A percentile compares a stretch with the other conserved stretches of the same genome.
Conservation (phyloP, 2,329 filamentous ascomycete genomes). For the Colletotrichum viniferum region DNA sequence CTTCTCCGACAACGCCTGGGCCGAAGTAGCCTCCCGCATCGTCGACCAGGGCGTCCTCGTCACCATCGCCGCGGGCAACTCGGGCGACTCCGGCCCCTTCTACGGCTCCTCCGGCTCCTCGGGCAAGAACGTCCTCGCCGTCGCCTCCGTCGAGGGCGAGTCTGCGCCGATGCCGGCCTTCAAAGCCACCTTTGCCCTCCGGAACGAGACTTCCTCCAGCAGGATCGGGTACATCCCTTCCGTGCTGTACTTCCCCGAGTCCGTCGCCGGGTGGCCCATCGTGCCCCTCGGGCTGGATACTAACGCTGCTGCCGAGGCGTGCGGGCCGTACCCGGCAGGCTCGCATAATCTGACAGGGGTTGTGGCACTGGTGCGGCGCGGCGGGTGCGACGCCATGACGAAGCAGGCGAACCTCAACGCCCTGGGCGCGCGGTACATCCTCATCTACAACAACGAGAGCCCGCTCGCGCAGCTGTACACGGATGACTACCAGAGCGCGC, state of each 20-base stretch:
- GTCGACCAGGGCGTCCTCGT: slow-evolving; percentile 52
- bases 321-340: slow-evolving; percentile 26
- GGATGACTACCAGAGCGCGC: slow-evolving; percentile 12
- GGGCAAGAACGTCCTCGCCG: slow-evolving; percentile 44
- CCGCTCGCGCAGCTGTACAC: slow-evolving; percentile 19
- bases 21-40: slow-evolving; percentile 41
- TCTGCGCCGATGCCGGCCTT: slow-evolving; percentile 30
- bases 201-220: slow-evolving; percentile 10
- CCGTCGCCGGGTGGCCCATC: slow-evolving; percentile 37
- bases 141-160: slow-evolving; percentile 44
- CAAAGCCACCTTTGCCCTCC: slow-evolving; percentile 32
- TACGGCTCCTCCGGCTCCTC: slow-evolving; percentile 44
- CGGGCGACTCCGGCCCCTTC: slow-evolving; percentile 54
- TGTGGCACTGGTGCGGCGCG: slow-evolving; percentile 34
- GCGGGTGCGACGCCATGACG: slow-evolving; percentile 32
- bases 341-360: slow-evolving; percentile 24
- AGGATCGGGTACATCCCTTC: slow-evolving; percentile 35
- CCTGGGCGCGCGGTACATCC: slow-evolving; percentile 30
- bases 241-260: slow-evolving; percentile 33
- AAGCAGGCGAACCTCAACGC: slow-evolving; percentile 32
- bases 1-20: slow-evolving; percentile 38
- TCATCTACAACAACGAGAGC: slow-evolving; percentile 33
- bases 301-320: slow-evolving; percentile 27
- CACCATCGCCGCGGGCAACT: slow-evolving; percentile 56
- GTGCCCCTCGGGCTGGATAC: slow-evolving; percentile 29